Conservation (phyloP, 2,329 filamentous ascomycete genomes). For the Ceratocystis colombiana region DNA sequence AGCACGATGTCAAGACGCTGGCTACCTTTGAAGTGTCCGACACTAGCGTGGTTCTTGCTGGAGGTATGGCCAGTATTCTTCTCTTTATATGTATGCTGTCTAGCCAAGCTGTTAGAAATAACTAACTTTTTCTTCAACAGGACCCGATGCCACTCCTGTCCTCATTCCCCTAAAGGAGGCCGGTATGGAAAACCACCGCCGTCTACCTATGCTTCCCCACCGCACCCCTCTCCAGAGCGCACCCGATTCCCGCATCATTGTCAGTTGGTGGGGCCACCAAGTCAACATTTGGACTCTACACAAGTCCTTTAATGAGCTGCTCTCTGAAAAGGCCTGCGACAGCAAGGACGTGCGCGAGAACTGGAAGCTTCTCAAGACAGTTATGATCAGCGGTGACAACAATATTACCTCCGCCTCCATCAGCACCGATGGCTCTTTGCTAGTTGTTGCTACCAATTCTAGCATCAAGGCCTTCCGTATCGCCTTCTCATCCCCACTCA, state of each 20-base stretch:
- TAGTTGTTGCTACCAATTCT: conserved; percentile 65
- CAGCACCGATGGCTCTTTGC: conserved; percentile 58
- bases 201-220: conserved; percentile 76
- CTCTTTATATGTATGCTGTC: background rate
- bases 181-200: conserved; percentile 74
- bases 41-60: conserved; percentile 80
- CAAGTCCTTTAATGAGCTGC: conserved; percentile 39
- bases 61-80: conserved; percentile 49
- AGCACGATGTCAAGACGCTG: conserved; percentile 92
- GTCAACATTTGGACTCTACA: conserved; percentile 66
- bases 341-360: conserved; percentile 41
- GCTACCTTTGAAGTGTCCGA: conserved; percentile 75
- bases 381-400: conserved; percentile 63
- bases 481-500: conserved; percentile 35
- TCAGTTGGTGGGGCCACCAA: conserved; percentile 88
- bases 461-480: conserved; percentile 65
- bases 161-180: conserved; percentile 63
- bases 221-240: conserved; percentile 63
- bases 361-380: conserved; percentile 58
- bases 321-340: conserved; percentile 35
- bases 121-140: conserved; percentile 39
- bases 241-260: conserved; percentile 60
- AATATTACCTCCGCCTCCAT: conserved; percentile 69
- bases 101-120: conserved; percentile 16
- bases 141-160: conserved; percentile 74